Evolutionary conservation across 257 asterid genomes (phyloP).

Genomic region (Asclepias syriaca): DNA sequence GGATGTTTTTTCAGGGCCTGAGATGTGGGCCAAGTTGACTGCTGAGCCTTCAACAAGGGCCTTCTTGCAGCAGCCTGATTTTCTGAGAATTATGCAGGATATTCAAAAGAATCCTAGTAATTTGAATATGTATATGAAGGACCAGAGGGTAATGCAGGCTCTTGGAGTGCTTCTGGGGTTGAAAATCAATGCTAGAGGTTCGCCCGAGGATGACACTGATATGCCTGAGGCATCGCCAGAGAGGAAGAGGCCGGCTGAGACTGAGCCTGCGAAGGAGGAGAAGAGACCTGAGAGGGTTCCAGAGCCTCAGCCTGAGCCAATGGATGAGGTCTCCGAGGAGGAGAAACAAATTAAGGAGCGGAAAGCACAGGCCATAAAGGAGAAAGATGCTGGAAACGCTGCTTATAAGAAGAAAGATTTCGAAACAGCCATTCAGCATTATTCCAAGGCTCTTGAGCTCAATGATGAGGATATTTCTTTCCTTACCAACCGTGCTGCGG

Average conservation of each 20-base stretch:
- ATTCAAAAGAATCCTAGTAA: conserved; percentile 68
- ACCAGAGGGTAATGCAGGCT: conserved; percentile 85
- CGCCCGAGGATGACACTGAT: conserved; percentile 41
- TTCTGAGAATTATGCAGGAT: conserved; percentile 76
- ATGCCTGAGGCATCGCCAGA: conserved; percentile 42
- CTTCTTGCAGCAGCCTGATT: conserved; percentile 72
- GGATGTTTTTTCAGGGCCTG: conserved; percentile 80
- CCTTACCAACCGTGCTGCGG: conserved; percentile 92
- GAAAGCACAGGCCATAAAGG: conserved; percentile 60
- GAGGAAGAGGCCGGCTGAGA: conserved; percentile 44
- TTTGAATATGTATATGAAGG: conserved; percentile 64
- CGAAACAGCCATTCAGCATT: conserved; percentile 72
- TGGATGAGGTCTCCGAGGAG: conserved; percentile 49
- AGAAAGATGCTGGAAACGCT: conserved; percentile 85
- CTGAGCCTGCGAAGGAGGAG: conserved; percentile 50
- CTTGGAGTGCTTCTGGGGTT: conserved; percentile 70
- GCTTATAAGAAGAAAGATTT: conserved; percentile 92
- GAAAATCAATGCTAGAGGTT: conserved; percentile 49
- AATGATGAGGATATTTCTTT: conserved; percentile 79
- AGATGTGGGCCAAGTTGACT: conserved; percentile 80
- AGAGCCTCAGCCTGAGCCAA: conserved; percentile 42
- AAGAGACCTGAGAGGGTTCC: conserved; percentile 42
- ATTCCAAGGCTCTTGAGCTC: conserved; percentile 65
- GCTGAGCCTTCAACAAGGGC: conserved; percentile 60
- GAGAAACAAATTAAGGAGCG: conserved; percentile 51